A percentile compares a stretch with the other conserved stretches of the same genome.
Evolutionary conservation across 2,329 filamentous ascomycete genomes (phyloP).

Genomic region (Aureobasidium melanogenum): DNA sequence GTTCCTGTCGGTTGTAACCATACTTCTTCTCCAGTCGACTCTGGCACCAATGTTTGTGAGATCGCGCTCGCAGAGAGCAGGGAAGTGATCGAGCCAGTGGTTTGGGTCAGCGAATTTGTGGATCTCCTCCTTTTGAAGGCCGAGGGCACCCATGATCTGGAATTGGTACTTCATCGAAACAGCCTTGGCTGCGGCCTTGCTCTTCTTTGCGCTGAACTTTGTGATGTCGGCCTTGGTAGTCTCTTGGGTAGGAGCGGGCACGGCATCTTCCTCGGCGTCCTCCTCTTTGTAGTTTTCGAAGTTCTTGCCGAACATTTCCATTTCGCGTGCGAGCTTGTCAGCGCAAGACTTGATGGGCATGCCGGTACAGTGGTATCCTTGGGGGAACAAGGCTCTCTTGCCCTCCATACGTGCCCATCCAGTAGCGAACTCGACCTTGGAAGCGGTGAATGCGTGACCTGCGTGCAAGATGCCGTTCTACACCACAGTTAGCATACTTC

Average conservation of each 20-base stretch:
- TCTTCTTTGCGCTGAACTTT: slow-evolving; percentile 88
- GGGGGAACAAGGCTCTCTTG: slow-evolving; percentile 76
- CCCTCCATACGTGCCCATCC: slow-evolving; percentile 87
- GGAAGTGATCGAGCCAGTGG: slow-evolving; percentile 90
- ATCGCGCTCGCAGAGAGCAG: slow-evolving; percentile 68
- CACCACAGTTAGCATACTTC: not conserved
- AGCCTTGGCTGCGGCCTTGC: slow-evolving; percentile 82
- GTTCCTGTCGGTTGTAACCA: slow-evolving; percentile 94
- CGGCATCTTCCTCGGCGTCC: slow-evolving; percentile 36
- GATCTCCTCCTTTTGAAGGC: slow-evolving; percentile 80
- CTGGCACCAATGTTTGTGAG: slow-evolving; percentile 75
- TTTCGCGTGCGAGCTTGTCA: slow-evolving; percentile 86
- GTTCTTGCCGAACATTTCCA: slow-evolving; percentile 77
- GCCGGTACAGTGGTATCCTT: slow-evolving; percentile 92
- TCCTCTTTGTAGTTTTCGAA: slow-evolving; percentile 71
- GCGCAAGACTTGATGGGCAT: slow-evolving; percentile 98
- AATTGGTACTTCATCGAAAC: slow-evolving; percentile 94
- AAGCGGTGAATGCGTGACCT: slow-evolving; percentile 84
- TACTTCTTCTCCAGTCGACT: slow-evolving; percentile 86
- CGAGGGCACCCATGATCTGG: slow-evolving; percentile 87
- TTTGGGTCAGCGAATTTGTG: slow-evolving; percentile 86
- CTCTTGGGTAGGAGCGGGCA: slow-evolving; percentile 54
- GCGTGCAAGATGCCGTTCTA: slow-evolving; percentile 69
- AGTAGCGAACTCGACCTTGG: slow-evolving; percentile 85
- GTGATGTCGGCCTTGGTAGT: slow-evolving; percentile 69